These are phyloP conservation scores for Cryptosporidium ubiquitum DNA, from an alignment of 169 alveolate genomes.

Conservation along the genomic window DNA sequence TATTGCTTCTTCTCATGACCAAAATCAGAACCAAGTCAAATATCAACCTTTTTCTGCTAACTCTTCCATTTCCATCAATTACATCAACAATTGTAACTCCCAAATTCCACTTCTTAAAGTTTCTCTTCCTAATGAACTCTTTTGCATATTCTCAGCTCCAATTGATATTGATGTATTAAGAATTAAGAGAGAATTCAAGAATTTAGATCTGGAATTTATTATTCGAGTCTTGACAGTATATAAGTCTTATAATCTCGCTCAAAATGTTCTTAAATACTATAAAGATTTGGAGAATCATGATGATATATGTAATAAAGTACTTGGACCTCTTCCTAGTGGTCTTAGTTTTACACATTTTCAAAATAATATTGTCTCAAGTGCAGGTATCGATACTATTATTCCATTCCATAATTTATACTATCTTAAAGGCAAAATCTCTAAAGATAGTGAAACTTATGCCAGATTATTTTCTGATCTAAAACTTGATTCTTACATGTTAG, in stretches of 20 bases:
- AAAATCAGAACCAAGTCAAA: background rate
- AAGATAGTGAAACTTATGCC: conserved; percentile 12
- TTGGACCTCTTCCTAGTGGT: conserved; percentile 71
- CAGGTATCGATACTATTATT: conserved; percentile 30
- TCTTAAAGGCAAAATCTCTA: conserved; percentile 7
- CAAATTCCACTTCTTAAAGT: conserved; percentile 38
- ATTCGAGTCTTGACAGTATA: conserved; percentile 28
- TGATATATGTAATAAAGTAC: conserved; percentile 23
- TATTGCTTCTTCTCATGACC: background rate
- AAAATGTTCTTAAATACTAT: conserved; percentile 31
- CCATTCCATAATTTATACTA: conserved; percentile 47
- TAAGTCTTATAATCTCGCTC: conserved; percentile 37
- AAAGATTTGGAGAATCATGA: conserved; percentile 38
- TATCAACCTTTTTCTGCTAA: too few relatives aligned
- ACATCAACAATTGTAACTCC: conserved; percentile 39
- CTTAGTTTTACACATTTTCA: conserved; percentile 20
- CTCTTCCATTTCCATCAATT: conserved; percentile 11
- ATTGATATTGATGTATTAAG: conserved; percentile 43
- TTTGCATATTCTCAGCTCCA: conserved; percentile 68
- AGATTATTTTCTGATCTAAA: conserved; percentile 18
- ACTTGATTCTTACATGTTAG: background rate
- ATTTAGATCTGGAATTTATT: conserved; percentile 28
- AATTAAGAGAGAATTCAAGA: conserved; percentile 28
- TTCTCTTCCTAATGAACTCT: conserved; percentile 23
- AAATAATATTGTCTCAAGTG: conserved; percentile 37